phyloP scores from a whole-genome alignment of 225 moss, liverwort and hornwort species.

The Climacium dendroides region DNA sequence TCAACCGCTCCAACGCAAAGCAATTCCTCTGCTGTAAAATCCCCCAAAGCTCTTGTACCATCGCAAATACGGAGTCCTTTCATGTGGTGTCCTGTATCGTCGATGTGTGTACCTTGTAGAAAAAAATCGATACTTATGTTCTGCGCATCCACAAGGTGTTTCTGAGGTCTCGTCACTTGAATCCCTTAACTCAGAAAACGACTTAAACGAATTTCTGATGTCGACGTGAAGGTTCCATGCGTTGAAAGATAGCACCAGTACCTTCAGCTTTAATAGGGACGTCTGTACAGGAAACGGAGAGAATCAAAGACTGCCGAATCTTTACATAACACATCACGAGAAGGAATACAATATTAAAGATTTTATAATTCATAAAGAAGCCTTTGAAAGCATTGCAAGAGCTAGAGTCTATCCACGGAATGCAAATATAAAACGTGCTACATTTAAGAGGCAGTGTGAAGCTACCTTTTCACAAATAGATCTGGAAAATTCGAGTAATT shows the following conservation, averaged over 20 bases:
- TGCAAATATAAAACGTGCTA: not conserved
- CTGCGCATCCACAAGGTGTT: slow-evolving; percentile 11
- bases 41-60: not conserved
- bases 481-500: slow-evolving; percentile 18
- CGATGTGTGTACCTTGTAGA: slow-evolving; percentile 2
- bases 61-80: slow-evolving; percentile 32
- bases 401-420: not conserved
- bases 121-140: slow-evolving; percentile 15
- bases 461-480: slow-evolving; percentile 46
- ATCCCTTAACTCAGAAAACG: not conserved
- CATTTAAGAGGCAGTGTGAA: not conserved
- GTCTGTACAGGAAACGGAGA: slow-evolving; percentile 23
- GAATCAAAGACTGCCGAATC: slow-evolving; percentile 1
- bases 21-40: slow-evolving; percentile 10
- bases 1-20: slow-evolving; percentile 43
- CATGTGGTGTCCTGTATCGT: slow-evolving; percentile 4
- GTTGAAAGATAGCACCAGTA: slow-evolving; percentile 7
- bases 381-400: not conserved
- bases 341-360: not conserved
- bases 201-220: not conserved
- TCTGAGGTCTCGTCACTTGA: not conserved
- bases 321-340: not conserved
- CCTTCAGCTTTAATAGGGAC: slow-evolving; percentile 40
- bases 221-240: not conserved
- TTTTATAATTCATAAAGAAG: not conserved